Evolutionary conservation across 495 filamentous ascomycete species (phyloP).

Genomic region (Coniosporium apollinis): DNA sequence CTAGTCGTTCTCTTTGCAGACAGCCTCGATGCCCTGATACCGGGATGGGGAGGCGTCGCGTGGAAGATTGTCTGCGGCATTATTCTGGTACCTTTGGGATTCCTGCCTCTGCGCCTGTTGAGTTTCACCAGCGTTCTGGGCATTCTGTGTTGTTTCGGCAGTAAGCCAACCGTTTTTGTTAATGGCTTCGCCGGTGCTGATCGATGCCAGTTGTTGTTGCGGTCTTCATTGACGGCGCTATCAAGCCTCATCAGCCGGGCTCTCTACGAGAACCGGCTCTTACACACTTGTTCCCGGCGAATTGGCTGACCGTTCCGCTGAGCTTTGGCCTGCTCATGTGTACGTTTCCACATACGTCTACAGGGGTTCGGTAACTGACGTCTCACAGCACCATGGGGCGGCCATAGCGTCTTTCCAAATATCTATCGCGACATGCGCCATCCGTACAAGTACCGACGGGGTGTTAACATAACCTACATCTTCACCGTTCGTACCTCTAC

Average conservation of each 20-base stretch:
- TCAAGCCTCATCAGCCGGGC: conserved; percentile 65
- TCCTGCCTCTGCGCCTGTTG: conserved; percentile 66
- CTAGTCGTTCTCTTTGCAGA: conserved; percentile 89
- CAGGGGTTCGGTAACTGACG: not conserved
- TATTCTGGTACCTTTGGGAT: conserved; percentile 67
- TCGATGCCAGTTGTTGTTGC: conserved; percentile 50
- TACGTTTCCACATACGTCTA: conserved; percentile 17
- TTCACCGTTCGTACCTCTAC: conserved; percentile 54
- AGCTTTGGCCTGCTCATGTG: conserved; percentile 91
- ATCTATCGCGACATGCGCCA: conserved; percentile 98
- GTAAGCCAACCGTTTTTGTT: conserved; percentile 27
- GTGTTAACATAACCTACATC: conserved; percentile 65
- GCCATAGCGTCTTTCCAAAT: conserved; percentile 88
- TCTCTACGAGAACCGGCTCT: conserved; percentile 69
- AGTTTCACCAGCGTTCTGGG: conserved; percentile 86
- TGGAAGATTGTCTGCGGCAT: conserved; percentile 84
- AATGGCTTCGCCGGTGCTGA: not conserved
- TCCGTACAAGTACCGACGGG: conserved; percentile 64
- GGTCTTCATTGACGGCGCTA: conserved; percentile 66
- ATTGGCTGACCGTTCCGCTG: conserved; percentile 81
- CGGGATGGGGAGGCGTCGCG: conserved; percentile 46
- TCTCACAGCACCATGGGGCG: conserved; percentile 65
- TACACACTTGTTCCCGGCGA: conserved; percentile 61
- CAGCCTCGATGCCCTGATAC: conserved; percentile 64
- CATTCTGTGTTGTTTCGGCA: conserved; percentile 71